Conservation (phyloP, 2,329 filamentous ascomycete species). For the Beauveria varroae region DNA sequence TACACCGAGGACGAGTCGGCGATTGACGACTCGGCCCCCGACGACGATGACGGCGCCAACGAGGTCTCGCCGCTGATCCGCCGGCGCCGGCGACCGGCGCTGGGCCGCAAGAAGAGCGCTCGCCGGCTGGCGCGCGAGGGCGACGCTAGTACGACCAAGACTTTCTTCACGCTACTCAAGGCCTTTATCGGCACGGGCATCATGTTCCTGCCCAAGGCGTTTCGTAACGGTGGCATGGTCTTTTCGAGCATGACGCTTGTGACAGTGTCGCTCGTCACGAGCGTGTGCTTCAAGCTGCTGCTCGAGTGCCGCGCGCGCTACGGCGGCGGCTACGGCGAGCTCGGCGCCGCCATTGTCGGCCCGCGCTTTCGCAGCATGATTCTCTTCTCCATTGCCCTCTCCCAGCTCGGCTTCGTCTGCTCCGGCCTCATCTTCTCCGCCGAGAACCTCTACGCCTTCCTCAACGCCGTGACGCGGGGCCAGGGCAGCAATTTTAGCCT, state of each 20-base stretch:
- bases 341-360: slow-evolving; percentile 60
- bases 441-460: slow-evolving; percentile 63
- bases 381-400: slow-evolving; percentile 62
- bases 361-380: slow-evolving; percentile 57
- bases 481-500: slow-evolving; percentile 44
- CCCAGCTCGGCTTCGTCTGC: slow-evolving; percentile 72
- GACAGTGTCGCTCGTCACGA: slow-evolving; percentile 57
- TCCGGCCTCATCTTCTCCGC: slow-evolving; percentile 71
- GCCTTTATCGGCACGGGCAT: slow-evolving; percentile 75
- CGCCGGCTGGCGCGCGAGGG: slow-evolving; percentile 38
- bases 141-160: slow-evolving; percentile 61
- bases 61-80: slow-evolving; percentile 51
- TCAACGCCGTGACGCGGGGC: slow-evolving; percentile 50
- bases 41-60: slow-evolving; percentile 23
- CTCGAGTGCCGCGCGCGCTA: slow-evolving; percentile 57
- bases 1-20: slow-evolving; percentile 36
- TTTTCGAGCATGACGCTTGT: slow-evolving; percentile 66
- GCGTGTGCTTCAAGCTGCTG: slow-evolving; percentile 64
- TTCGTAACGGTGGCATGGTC: slow-evolving; percentile 68
- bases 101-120: slow-evolving; percentile 48
- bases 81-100: slow-evolving; percentile 17
- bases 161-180: slow-evolving; percentile 72
- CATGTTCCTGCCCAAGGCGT: slow-evolving; percentile 75
- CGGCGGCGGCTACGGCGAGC: slow-evolving; percentile 67
- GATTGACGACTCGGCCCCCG: slow-evolving; percentile 37